Evolutionary conservation across 352 stramenopile genomes (phyloP), one percentile per base, ranked within the genome.

Genomic region (Phytophthora chlamydospora): DNA sequence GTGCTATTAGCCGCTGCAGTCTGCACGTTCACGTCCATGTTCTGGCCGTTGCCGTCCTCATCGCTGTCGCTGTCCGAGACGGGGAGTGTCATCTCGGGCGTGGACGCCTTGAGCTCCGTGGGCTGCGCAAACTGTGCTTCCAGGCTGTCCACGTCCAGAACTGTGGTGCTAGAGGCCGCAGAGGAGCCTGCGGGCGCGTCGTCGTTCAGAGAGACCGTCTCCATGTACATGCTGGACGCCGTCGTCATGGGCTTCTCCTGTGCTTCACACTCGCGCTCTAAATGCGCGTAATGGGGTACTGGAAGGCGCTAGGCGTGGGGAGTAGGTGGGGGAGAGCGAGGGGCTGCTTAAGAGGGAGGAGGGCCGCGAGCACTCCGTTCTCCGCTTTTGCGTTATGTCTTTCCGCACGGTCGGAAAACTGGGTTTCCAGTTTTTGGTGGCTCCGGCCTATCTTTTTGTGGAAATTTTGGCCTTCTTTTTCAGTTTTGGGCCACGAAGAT

Each of bases 131-230:
- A 75, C 24, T 89, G 78, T 36, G 75, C 54, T 50, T 89, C 80
- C 21, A 90, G 46, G 48, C 51, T 66, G 54, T 85, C 80, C 27
- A 89, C 59, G 43, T 82, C 55, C 44, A 75, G 41, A 29, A 73
- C 62, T 8, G 62, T 73, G 16, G 58, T 62, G 6, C 16, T 24
- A 16, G 36, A 41, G 10, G 53, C 21, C n/a, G 44, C 35, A 4
- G 68, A 35, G 4, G 58, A 11, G 7, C 38, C 14, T 11, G 49
- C 32, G 11, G 63, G 45, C 48, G 59, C 61, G 53, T 92, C 83
- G 44, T 93, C 83, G 57, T 88, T 90, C 35, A 91, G 67, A 32
- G 81, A 91, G 31, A 93, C 83, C 2, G 81, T 93, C 60, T 93
- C 81, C 47, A 93, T 75, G 54, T 78, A 90, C 61, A 60, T 59